Evolutionary conservation across 208 protist genomes (phyloP), one percentile per base, ranked within the genome.

Genomic region (Willaertia magna): DNA sequence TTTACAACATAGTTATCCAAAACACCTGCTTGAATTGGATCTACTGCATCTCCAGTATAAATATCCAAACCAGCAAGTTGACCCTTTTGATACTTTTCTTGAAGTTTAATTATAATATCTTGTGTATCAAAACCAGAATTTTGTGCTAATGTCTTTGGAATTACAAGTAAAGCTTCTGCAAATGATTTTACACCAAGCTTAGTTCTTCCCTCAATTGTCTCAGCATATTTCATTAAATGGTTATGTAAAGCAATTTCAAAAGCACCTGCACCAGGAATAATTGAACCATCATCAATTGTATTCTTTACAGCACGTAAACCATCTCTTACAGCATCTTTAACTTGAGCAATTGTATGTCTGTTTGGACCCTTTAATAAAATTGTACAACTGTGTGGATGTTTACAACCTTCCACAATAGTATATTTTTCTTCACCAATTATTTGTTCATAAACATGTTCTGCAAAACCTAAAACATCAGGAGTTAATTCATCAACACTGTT

Each of bases 1-100:
- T 99, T 99, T n/a, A 99, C 98, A 82, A 94, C 92, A 85, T 97
- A 97, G 91, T 99, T 99, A 91, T 99, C 99, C 61, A 94, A 95
- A 81, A 99, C 95, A 78, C 98, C 98, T 67, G 92, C 93, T 0
- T 88, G 93, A 42, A 94, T 76, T 30, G 98, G 96, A 88, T 98
- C 94, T 34, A 98, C 89, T 44, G 95, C 92, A 82, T 98, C 94
- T 74, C 99, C 99, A 39, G 97, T 99, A 39, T 96, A 91, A 11
- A 99, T 86, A 86, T 99, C 97, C 11, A 99, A 86, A 46, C 98
- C 99, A 79, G 92, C 79, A 74, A 88, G 85, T 34, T 93, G 90
- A 43, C 94, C 95, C 43, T 87, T 87, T 20, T 88, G 85, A 74
- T 93, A 91, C n/a, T 89, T 93, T 86, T 98, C 96, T 89, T 98